Base-by-base conservation (phyloP, 2,329 filamentous ascomycete species). In the Cryphonectria japonica region DNA sequence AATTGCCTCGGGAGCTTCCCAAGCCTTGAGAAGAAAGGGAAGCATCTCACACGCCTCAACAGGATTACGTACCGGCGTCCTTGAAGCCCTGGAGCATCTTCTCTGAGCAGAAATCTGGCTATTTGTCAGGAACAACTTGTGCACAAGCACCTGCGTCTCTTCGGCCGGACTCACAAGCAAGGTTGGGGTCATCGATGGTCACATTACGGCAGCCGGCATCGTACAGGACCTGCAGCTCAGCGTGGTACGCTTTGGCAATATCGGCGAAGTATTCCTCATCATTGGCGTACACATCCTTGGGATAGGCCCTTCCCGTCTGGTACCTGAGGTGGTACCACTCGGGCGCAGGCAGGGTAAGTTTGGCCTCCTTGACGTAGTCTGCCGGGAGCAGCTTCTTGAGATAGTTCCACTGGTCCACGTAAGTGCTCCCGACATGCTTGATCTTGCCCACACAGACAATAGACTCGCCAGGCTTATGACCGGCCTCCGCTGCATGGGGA, bases 31-130 rank as follows among this genome's bases (percentile, higher is more conserved):
- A 34, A 34, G 9, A 19, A 32, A 32, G 16, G 11, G 3, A 4
- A 13, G 26, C 13, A 50, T 6, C 19, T 2, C 54, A 16, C 14
- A 57, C n/a, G 54, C 14, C 54, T 57, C n/a, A n/a, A 57, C 29
- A 59, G 52, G 32, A 59, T n/a, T 13, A 61, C 59, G 29, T 39
- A 61, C 59, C 91, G 32, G 85, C 85, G 69, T 86, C 83, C 81
- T 85, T 77, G 70, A 83, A 88, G 39, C 88, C 88, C 69, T 84
- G 81, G 22, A 90, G 81, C 88, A 92, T 92, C 73, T 88, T 88
- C 52, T 91, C 87, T 5, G 88, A 90, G 81, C 90, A 92, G 79
- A 92, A 92, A 79, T 92, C 85, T 87, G 52, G 46, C 22, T 2
- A n/a, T 16, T 7, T 29, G 46, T 71, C n/a, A 67, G 57, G 22